A percentile compares a stretch with the other conserved stretches of the same genome.
Evolutionary conservation across 2,329 filamentous ascomycete species (phyloP).

Genomic region (Aspergillus persii): DNA sequence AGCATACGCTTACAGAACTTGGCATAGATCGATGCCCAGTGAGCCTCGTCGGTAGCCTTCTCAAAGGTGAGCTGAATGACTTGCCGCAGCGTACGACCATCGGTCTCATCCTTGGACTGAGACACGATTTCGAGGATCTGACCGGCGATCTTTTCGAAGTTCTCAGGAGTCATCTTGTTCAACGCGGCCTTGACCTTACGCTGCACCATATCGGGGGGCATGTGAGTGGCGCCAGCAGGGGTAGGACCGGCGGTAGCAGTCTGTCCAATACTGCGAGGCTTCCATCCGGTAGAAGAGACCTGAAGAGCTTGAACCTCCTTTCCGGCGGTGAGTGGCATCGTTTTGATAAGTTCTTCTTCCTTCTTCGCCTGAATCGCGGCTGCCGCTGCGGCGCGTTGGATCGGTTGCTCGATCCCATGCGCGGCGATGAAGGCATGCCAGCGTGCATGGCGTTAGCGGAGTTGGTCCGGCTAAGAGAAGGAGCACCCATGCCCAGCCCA

Average conservation of each 20-base stretch:
- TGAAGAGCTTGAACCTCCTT: conserved; percentile 78
- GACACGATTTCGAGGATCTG: conserved; percentile 90
- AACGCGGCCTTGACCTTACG: conserved; percentile 97
- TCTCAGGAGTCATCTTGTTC: conserved; percentile 99
- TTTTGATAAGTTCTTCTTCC: conserved; percentile 69
- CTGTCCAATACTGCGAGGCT: conserved; percentile 69
- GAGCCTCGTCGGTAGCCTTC: conserved; percentile 96
- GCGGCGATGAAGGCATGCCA: conserved; percentile 67
- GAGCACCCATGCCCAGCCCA: conserved; percentile 61
- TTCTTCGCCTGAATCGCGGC: conserved; percentile 55
- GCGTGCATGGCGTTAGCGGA: conserved; percentile 54
- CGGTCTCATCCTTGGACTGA: conserved; percentile 92
- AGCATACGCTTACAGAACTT: conserved; percentile 98
- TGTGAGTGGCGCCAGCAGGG: conserved; percentile 55
- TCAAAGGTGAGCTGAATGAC: conserved; percentile 99
- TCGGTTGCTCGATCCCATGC: conserved; percentile 65
- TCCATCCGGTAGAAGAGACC: conserved; percentile 77
- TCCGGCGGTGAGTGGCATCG: conserved; percentile 86
- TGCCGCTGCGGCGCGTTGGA: conserved; percentile 47
- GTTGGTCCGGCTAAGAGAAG: conserved; percentile 63
- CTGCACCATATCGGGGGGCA: conserved; percentile 92
- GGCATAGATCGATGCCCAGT: conserved; percentile 99
- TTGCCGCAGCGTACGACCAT: conserved; percentile 91
- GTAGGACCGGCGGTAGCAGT: conserved; percentile 43
- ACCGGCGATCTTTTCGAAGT: conserved; percentile 92